phyloP scores from a whole-genome alignment of 2,329 filamentous ascomycete species.

The Xylaria sp. region DNA sequence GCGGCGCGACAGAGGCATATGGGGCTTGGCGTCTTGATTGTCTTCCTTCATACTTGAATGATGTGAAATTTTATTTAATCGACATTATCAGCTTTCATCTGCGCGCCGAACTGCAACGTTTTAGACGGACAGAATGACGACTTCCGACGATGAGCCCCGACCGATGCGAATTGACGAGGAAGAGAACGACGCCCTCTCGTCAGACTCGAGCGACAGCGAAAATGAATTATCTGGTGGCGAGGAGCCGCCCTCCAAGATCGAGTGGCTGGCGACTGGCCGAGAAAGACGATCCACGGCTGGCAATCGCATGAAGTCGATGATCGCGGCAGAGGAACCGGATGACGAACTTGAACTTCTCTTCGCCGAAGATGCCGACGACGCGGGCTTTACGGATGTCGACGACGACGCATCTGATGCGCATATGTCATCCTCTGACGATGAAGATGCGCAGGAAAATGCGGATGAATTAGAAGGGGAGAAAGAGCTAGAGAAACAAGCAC shows the following conservation, averaged over 20 bases:
- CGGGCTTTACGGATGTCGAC: conserved; percentile 75
- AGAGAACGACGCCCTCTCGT: conserved; percentile 50
- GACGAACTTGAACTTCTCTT: conserved; percentile 79
- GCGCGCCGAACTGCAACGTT: background rate
- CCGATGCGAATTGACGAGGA: conserved; percentile 48
- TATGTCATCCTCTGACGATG: conserved; percentile 85
- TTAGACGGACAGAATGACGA: conserved; percentile 50
- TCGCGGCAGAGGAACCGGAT: conserved; percentile 78
- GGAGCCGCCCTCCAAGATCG: conserved; percentile 55
- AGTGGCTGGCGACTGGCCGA: conserved; percentile 80
- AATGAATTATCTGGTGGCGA: conserved; percentile 50
- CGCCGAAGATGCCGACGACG: conserved; percentile 76
- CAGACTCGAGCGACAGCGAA: conserved; percentile 52
- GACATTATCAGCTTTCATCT: conserved; percentile 1
- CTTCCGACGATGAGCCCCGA: conserved; percentile 55
- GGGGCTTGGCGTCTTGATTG: background rate
- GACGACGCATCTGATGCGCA: conserved; percentile 78
- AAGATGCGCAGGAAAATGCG: conserved; percentile 75
- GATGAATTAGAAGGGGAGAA: conserved; percentile 88
- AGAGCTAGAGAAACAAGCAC: conserved; percentile 82
- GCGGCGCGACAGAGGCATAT: conserved; percentile 6
- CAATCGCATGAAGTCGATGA: conserved; percentile 81
- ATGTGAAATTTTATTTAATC: conserved; percentile 10
- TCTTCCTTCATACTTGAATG: background rate
- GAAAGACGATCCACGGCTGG: conserved; percentile 83